phyloP scores from a whole-genome alignment of 352 stramenopile genomes.

The Phytophthora megakarya region DNA sequence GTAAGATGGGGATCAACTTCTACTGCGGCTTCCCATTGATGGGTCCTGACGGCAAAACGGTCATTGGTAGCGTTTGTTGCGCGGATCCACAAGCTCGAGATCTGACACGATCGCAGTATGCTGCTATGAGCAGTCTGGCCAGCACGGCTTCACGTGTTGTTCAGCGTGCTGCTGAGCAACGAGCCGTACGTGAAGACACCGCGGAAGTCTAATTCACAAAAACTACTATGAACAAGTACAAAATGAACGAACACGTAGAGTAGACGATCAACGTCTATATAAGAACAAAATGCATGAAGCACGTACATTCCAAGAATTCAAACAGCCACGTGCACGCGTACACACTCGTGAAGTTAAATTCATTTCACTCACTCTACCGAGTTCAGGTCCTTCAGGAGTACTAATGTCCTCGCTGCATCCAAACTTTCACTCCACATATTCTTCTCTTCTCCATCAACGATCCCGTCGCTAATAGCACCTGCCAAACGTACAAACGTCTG shows the following conservation, averaged over 20 bases:
- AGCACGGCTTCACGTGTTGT: conserved; percentile 59
- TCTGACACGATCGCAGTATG: conserved; percentile 65
- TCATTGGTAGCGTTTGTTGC: conserved; percentile 72
- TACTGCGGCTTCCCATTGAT: conserved; percentile 80
- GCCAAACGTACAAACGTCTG: conserved; percentile 33
- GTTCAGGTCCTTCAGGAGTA: conserved; percentile 49
- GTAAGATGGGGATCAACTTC: conserved; percentile 56
- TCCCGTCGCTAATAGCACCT: conserved; percentile 5
- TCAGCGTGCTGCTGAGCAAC: conserved; percentile 29
- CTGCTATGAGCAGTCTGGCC: conserved; percentile 53
- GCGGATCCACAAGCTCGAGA: conserved; percentile 50
- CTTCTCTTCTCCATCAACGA: conserved; percentile 19
- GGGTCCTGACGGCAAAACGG: conserved; percentile 46
- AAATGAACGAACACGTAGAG: conserved; percentile 28
- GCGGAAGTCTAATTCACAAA: conserved; percentile 15
- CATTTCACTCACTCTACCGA: conserved; percentile 29
- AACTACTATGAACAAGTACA: conserved; percentile 31
- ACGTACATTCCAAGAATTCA: conserved; percentile 13
- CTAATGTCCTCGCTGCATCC: conserved; percentile 32
- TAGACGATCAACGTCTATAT: conserved; percentile 4
- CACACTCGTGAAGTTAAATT: conserved; percentile 8
- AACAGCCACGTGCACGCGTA: conserved; percentile 1
- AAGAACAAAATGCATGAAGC: conserved; percentile 18
- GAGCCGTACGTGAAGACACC: conserved; percentile 25
- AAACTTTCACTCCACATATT: conserved; percentile 33